A percentile compares a stretch with the other conserved stretches of the same genome.
Conservation (phyloP, 768 basidiomycete species). For the Dentipellis sp. region DNA sequence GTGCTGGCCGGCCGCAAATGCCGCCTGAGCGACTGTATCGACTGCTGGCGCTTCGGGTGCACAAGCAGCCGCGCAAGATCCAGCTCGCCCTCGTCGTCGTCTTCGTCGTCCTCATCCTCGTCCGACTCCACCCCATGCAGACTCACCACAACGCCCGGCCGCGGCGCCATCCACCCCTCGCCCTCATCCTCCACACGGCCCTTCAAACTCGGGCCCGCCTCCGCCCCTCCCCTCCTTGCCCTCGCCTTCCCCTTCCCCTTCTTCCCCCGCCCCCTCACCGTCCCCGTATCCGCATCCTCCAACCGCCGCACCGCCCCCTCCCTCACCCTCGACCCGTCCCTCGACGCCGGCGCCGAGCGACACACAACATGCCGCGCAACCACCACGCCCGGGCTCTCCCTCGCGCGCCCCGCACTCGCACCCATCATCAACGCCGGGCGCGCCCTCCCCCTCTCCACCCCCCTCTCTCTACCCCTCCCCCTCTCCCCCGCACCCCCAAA, state of each 20-base stretch:
- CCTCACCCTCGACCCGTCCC: conserved; percentile 40
- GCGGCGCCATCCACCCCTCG: conserved; percentile 27
- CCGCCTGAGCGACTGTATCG: conserved; percentile 60
- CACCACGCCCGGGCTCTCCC: conserved; percentile 29
- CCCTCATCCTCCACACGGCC: conserved; percentile 46
- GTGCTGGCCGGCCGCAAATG: conserved; percentile 34
- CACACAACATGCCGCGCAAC: conserved; percentile 52
- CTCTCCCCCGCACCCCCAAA: too few relatives aligned
- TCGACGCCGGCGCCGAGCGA: conserved; percentile 60
- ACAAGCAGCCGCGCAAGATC: conserved; percentile 60
- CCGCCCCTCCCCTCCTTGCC: conserved; percentile 20
- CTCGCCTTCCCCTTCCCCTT: conserved; percentile 10
- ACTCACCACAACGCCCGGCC: conserved; percentile 9
- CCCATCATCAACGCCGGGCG: conserved; percentile 7
- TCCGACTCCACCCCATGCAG: conserved; percentile 15
- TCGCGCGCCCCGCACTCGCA: background rate
- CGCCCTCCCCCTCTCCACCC: background rate
- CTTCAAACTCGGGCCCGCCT: conserved; percentile 21
- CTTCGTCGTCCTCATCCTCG: conserved; percentile 10
- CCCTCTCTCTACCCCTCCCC: too few relatives aligned
- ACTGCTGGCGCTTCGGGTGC: conserved; percentile 58
- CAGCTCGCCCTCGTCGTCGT: conserved; percentile 47
- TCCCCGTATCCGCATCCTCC: conserved; percentile 13
- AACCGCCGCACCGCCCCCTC: conserved; percentile 31
- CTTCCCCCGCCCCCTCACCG: conserved; percentile 21